Evolutionary conservation across 306 rosid genomes (phyloP).

Genomic region (Cucurbita moschata): DNA sequence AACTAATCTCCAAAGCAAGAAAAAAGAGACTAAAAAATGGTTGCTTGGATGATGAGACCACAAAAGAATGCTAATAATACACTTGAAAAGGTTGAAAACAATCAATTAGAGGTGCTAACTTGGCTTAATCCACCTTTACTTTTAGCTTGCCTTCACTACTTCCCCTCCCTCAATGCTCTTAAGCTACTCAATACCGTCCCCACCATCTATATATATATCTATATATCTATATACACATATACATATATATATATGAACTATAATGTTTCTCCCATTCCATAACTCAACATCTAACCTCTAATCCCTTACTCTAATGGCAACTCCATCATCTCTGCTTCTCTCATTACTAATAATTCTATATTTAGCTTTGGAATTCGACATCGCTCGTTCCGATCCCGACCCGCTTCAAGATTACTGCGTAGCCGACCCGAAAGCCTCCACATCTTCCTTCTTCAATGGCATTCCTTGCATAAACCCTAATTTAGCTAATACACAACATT

Average conservation of each 20-base stretch:
- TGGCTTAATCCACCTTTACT: not conserved
- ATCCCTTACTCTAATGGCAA: slow-evolving; percentile 17
- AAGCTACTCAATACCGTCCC: slow-evolving; percentile 28
- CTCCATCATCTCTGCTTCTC: slow-evolving; percentile 12
- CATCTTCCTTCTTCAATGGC: slow-evolving; percentile 26
- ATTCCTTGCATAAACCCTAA: slow-evolving; percentile 56
- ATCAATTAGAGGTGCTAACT: not conserved
- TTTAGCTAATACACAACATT: slow-evolving; percentile 23
- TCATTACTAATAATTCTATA: slow-evolving; percentile 9
- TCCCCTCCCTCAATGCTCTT: not conserved
- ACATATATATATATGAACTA: not conserved
- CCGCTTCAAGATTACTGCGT: slow-evolving; percentile 67
- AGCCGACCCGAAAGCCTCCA: slow-evolving; percentile 27
- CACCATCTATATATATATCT: not conserved
- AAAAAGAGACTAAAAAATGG: too few species aligned
- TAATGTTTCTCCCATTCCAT: not conserved
- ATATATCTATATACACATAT: not conserved
- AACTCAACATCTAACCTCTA: not conserved
- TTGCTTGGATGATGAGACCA: too few species aligned
- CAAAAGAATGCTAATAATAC: too few species aligned
- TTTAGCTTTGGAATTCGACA: slow-evolving; percentile 15
- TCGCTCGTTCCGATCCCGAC: slow-evolving; percentile 32
- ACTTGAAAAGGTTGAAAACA: too few species aligned
- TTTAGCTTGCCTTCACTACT: not conserved
- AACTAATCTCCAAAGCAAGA: too few species aligned